Evolutionary conservation across 2,329 filamentous ascomycete species (phyloP), one percentile per base, ranked within the genome.

Genomic region (Xylogone sp.): DNA sequence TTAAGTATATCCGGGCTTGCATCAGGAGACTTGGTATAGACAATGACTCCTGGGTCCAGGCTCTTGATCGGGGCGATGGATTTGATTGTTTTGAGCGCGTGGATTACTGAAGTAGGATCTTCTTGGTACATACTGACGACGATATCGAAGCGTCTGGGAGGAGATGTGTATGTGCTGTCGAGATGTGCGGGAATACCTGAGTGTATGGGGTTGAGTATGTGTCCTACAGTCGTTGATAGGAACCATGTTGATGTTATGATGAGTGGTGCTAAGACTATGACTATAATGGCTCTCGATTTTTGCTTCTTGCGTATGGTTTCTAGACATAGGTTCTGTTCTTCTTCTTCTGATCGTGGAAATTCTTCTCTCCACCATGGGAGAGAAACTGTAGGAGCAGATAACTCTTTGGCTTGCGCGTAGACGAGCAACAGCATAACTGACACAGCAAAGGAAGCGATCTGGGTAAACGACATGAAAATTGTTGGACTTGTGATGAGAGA

Each of bases 71-170:
- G 53, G 3, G 53, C 46, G 13, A 59, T 64, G 10, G 45, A 45
- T 45, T 57, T 59, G 21, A 65, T 43, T n/a, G 49, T 31, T n/a
- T 53, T 42, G 2, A 63, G 47, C 45, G 59, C 61, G 2, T 43
- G 13, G 43, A 53, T 52, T 9, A 65, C 49, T 5, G 53, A 53
- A 18, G n/a, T 19, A 1, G 55, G 56, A 13, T 54, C 49, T 51
- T 65, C 62, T 9, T 57, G 43, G 22, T 63, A 65, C 46, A 61
- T 58, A 22, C 54, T 56, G 3, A 65, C 49, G 2, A 64, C 62
- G 19, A 65, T 63, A 6, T 65, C 62, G 48, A 65, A 64, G 4
- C 54, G 49, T 2, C 47, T 53, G 1, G 24, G 10, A 1, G 24
- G 10, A 5, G 58, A 46, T 1, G 43, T 46, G 52, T 60, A 62